Evolutionary conservation across 192 early-diverging fungal species (phyloP).

Genomic region (Gonapodya prolifera): DNA sequence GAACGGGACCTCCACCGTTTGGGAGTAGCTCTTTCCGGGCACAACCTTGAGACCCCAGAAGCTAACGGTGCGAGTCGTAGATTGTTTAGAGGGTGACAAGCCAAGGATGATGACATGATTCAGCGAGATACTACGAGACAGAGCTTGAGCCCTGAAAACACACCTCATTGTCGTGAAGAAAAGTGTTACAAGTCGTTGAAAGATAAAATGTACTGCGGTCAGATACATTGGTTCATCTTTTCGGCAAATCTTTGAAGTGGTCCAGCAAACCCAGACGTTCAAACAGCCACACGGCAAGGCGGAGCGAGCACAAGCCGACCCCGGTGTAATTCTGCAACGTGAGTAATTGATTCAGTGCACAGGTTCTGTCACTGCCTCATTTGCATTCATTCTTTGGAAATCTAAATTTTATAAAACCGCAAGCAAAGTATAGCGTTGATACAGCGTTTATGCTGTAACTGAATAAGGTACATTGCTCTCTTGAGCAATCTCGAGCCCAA

Average conservation of each 20-base stretch:
- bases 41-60: background rate
- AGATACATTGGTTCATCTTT: slow-evolving; percentile 15
- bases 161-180: too few species aligned
- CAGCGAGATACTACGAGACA: too few species aligned
- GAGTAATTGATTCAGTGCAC: slow-evolving; percentile 7
- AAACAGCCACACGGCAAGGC: background rate
- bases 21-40: background rate
- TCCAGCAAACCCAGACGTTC: background rate
- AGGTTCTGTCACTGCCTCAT: slow-evolving; percentile 15
- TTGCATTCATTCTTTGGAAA: background rate
- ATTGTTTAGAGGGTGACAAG: background rate
- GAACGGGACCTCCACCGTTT: slow-evolving; percentile 2
- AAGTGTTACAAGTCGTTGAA: slow-evolving; percentile 31
- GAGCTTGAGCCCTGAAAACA: too few species aligned
- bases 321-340: background rate
- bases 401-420: too few species aligned
- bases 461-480: slow-evolving; percentile 4
- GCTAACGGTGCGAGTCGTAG: background rate
- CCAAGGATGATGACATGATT: background rate
- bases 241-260: background rate
- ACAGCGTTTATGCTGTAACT: too few species aligned
- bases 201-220: slow-evolving; percentile 15
- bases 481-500: slow-evolving; percentile 46
- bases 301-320: background rate
- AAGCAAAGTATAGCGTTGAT: too few species aligned